phyloP scores from a whole-genome alignment of 2,329 filamentous ascomycete species.

The Polychaeton citri region DNA sequence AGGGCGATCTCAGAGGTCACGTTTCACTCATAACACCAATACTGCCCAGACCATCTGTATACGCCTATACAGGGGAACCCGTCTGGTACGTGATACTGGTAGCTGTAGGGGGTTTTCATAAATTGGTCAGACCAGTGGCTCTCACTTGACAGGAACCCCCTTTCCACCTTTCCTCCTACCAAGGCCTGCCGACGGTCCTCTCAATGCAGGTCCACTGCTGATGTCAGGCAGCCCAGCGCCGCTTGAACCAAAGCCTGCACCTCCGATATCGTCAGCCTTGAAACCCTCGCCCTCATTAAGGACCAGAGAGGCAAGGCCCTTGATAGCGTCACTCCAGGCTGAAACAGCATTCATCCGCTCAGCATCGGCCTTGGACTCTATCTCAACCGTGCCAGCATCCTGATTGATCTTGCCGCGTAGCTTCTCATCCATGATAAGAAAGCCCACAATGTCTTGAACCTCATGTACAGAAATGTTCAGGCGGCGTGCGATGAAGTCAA shows the following conservation, averaged over 20 bases:
- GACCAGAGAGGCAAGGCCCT: constrained; percentile 54
- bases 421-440: constrained; percentile 81
- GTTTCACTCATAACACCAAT: too few species aligned
- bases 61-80: too few species aligned
- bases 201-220: not conserved
- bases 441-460: constrained; percentile 90
- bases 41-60: too few species aligned
- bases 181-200: not conserved
- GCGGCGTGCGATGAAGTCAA: constrained; percentile 75
- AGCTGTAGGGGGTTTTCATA: too few species aligned
- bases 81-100: too few species aligned
- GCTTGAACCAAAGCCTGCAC: not conserved
- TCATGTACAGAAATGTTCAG: constrained; percentile 76
- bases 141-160: not conserved
- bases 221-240: not conserved
- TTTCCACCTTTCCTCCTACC: not conserved
- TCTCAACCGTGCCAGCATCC: constrained; percentile 68
- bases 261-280: constrained; percentile 30
- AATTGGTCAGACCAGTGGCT: too few species aligned
- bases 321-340: constrained; percentile 58
- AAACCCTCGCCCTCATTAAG: constrained; percentile 70
- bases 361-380: constrained; percentile 59
- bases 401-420: constrained; percentile 84
- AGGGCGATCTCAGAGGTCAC: too few species aligned
- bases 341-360: constrained; percentile 62